Evolutionary conservation across 2,329 filamentous ascomycete species (phyloP), one percentile per base, ranked within the genome.

Genomic region (Phyllosticta capitalensis): DNA sequence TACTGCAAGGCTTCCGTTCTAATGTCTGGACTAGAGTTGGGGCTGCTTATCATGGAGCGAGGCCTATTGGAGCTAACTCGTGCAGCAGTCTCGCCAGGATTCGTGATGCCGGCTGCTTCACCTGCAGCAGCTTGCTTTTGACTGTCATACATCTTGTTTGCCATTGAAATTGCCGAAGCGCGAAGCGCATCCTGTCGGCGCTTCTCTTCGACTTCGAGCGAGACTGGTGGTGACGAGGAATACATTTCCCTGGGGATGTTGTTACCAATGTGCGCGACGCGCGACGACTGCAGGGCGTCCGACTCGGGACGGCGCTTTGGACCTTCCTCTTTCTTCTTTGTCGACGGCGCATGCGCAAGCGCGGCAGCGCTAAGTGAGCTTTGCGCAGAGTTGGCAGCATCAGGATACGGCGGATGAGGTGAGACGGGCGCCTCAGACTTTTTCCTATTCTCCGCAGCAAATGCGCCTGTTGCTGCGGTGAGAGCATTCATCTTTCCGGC

Each of bases 151-250:
- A 96, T 92, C 65, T 87, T 84, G 72, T 87, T 88, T 6, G 92
- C 91, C 90, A 96, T 95, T 10, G 88, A 89, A 2, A 96, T 78
- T 2, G 92, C 90, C 20, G 90, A 92, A 28, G 90, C 89, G 63
- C 87, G 87, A 2, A 95, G 77, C 4, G 85, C 84, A 64, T 90
- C 87, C 52, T 86, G 82, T 61, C 82, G 83, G 62, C 82, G 85
- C 70, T 85, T 82, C 67, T 96, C 90, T 49, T 94, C 86, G 0
- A 84, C 75, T 67, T 95, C 89, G 1, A 82, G 76, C 24, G 83
- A 79, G 2, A 95, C 83, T 0, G 86, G 86, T 3, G 91, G 90
- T 33, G 83, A 76, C 1, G 88, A 86, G 0, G 87, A 90, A 69
- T 87, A 95, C 83, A 95, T 88, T 62, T 86, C 84, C 62, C 85